phyloP scores from a whole-genome alignment of 2,329 filamentous ascomycete species.

The Aureobasidium sp. region DNA sequence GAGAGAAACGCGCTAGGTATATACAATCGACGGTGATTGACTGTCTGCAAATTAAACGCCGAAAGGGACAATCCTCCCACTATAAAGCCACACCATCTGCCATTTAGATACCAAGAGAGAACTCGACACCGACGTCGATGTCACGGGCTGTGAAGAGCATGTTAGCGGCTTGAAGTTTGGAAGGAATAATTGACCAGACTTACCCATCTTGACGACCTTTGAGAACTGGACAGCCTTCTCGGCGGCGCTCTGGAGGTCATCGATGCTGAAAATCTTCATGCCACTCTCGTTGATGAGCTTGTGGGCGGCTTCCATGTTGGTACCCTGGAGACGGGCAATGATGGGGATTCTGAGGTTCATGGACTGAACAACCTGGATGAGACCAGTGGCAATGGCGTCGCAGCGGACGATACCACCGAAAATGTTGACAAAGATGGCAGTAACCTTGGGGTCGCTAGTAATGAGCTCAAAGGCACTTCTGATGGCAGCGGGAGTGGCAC shows the following conservation, averaged over 20 bases:
- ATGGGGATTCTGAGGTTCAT: conserved; percentile 97
- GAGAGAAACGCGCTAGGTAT: conserved; percentile 16
- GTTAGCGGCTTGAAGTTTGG: conserved; percentile 22
- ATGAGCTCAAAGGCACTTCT: conserved; percentile 98
- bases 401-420: conserved; percentile 98
- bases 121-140: conserved; percentile 95
- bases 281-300: conserved; percentile 92
- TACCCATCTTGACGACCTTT: conserved; percentile 97
- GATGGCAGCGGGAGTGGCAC: conserved; percentile 93
- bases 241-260: conserved; percentile 92
- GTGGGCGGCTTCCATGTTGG: conserved; percentile 94
- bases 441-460: conserved; percentile 96
- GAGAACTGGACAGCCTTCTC: conserved; percentile 99
- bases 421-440: conserved; percentile 99
- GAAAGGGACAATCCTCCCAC: conserved; percentile 13
- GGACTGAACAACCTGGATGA: conserved; percentile 88
- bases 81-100: background rate
- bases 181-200: conserved; percentile 32
- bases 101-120: conserved; percentile 82
- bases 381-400: conserved; percentile 91
- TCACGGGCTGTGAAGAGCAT: conserved; percentile 60
- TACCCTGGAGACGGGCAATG: conserved; percentile 94
- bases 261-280: conserved; percentile 99
- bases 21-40: conserved; percentile 17
- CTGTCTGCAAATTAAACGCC: conserved; percentile 16